Percentiles rank a stretch among this genome's conserved stretches.
These are phyloP conservation scores for Physcomitrellopsis africana DNA, from an alignment of 225 moss, liverwort and hornwort genomes.

Conservation along the genomic window DNA sequence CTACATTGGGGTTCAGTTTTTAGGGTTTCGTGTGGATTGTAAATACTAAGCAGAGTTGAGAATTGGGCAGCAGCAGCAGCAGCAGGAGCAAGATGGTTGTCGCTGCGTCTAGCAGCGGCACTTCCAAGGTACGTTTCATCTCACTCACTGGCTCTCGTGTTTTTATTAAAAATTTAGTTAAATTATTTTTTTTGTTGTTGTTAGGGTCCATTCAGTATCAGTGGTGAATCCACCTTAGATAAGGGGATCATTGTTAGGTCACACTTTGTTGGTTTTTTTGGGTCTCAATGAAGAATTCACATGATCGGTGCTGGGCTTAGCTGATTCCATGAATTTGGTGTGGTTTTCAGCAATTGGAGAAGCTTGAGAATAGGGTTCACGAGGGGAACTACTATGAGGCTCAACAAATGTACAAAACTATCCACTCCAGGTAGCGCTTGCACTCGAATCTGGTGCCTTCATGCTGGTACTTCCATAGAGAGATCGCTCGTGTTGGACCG, in stretches of 20 bases:
- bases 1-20: too few relatives aligned
- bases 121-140: constrained; percentile 36
- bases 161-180: neutral
- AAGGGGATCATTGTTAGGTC: neutral
- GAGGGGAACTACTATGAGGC: constrained; percentile 95
- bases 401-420: constrained; percentile 92
- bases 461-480: too few relatives aligned
- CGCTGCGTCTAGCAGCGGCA: constrained; percentile 43
- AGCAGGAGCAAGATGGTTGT: constrained; percentile 41
- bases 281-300: neutral
- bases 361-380: constrained; percentile 80
- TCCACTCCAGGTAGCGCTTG: constrained; percentile 71
- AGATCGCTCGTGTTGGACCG: neutral
- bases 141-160: neutral
- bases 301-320: neutral
- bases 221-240: neutral
- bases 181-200: too few relatives aligned
- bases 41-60: neutral
- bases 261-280: neutral
- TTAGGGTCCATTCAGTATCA: neutral
- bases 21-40: too few relatives aligned
- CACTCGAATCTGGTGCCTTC: neutral
- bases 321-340: constrained; percentile 8
- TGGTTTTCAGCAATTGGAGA: constrained; percentile 59
- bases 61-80: constrained; percentile 1